Evolutionary conservation across 768 basidiomycete genomes (phyloP).

Genomic region (Lactarius sanguifluus): DNA sequence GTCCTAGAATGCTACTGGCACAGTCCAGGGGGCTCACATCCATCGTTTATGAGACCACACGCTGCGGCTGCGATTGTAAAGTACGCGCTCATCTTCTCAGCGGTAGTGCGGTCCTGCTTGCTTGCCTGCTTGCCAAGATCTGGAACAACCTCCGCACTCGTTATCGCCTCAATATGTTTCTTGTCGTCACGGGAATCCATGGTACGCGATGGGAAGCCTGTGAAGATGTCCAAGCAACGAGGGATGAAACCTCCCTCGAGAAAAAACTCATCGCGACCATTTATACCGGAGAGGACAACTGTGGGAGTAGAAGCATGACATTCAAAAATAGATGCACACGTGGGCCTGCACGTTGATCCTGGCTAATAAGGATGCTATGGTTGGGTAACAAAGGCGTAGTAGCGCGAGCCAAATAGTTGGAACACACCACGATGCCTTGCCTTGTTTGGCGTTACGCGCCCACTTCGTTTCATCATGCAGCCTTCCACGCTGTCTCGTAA

Average conservation of each 20-base stretch:
- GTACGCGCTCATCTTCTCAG: constrained; percentile 52
- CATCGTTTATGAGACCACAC: constrained; percentile 65
- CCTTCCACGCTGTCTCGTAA: too few species aligned
- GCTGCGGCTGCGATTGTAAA: constrained; percentile 65
- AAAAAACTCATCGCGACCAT: constrained; percentile 8
- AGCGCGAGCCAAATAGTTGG: neutral
- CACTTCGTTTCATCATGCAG: too few species aligned
- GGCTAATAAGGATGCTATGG: neutral
- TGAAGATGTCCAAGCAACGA: constrained; percentile 7
- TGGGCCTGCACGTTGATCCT: constrained; percentile 1
- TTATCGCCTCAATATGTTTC: constrained; percentile 5
- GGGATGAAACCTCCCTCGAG: neutral
- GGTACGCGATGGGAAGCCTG: neutral
- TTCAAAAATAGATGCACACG: constrained; percentile 13
- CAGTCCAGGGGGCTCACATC: constrained; percentile 41
- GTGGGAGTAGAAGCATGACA: constrained; percentile 10
- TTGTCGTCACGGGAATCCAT: constrained; percentile 11
- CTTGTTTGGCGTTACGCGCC: neutral
- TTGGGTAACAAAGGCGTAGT: neutral
- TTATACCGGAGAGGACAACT: constrained; percentile 12
- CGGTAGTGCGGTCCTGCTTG: constrained; percentile 4
- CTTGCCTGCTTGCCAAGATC: constrained; percentile 13
- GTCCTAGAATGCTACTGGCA: constrained; percentile 15
- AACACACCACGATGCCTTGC: constrained; percentile 6
- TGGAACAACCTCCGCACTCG: constrained; percentile 11